phyloP scores from a whole-genome alignment of 345 rosid species.

The Angophora floribunda region DNA sequence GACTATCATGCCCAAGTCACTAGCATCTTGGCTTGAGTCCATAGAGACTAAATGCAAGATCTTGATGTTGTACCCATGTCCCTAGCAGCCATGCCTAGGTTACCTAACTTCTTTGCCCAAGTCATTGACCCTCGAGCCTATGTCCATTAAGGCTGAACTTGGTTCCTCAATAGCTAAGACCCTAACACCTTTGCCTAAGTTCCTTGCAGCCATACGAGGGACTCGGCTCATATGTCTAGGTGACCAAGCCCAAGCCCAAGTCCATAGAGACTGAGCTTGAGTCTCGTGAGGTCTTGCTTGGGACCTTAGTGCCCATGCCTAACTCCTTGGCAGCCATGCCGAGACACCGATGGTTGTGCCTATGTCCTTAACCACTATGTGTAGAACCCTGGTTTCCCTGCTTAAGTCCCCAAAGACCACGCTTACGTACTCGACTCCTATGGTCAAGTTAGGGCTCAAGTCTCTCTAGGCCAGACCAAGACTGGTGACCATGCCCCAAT shows the following conservation, averaged over 20 bases:
- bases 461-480: neutral
- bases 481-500: too few species aligned
- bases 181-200: fast-evolving
- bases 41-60: neutral
- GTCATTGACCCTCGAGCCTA: neutral
- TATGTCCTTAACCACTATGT: neutral
- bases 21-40: neutral
- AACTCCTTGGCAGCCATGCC: neutral
- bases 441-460: neutral
- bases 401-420: too few species aligned
- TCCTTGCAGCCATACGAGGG: fast-evolving
- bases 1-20: neutral
- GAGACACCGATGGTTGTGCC: too few species aligned
- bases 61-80: neutral
- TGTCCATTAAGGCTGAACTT: neutral
- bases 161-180: neutral
- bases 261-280: too few species aligned
- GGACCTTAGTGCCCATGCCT: neutral
- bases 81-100: neutral
- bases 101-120: neutral
- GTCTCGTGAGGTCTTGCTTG: too few species aligned
- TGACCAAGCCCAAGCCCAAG: too few species aligned
- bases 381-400: neutral
- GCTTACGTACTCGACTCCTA: too few species aligned
- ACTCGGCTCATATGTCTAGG: too few species aligned